Conservation (phyloP, 169 alveolate species). For the Pseudocohnilembus persalinus region DNA sequence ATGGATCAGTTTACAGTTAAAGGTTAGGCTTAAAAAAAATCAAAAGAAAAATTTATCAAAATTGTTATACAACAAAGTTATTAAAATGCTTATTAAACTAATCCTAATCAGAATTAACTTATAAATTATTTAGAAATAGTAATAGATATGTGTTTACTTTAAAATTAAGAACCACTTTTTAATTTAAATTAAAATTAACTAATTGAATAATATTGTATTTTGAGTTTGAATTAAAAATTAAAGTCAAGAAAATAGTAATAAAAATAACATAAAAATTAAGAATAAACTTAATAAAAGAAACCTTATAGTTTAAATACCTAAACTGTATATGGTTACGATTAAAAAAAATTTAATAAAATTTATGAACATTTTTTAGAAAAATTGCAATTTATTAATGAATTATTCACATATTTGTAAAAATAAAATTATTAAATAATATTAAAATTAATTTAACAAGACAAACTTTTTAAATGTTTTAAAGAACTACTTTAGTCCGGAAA, state of each 20-base stretch:
- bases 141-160: not conserved
- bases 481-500: not conserved
- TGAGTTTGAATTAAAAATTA: not conserved
- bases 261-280: too few species aligned
- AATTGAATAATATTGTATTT: not conserved
- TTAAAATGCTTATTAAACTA: not conserved
- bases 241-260: not conserved
- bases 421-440: too few species aligned
- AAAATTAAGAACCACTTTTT: not conserved
- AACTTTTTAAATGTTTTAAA: too few species aligned
- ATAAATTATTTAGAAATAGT: not conserved
- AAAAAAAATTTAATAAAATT: too few species aligned
- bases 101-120: not conserved
- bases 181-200: too few species aligned
- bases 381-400: not conserved
- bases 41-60: not conserved
- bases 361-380: not conserved
- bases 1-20: not conserved
- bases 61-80: too few species aligned
- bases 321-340: too few species aligned
- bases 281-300: too few species aligned
- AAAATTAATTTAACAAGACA: too few species aligned
- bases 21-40: not conserved
- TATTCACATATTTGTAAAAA: not conserved
- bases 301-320: too few species aligned